phyloP scores from a whole-genome alignment of 2,329 filamentous ascomycete species.

The Fusarium sambucinum region DNA sequence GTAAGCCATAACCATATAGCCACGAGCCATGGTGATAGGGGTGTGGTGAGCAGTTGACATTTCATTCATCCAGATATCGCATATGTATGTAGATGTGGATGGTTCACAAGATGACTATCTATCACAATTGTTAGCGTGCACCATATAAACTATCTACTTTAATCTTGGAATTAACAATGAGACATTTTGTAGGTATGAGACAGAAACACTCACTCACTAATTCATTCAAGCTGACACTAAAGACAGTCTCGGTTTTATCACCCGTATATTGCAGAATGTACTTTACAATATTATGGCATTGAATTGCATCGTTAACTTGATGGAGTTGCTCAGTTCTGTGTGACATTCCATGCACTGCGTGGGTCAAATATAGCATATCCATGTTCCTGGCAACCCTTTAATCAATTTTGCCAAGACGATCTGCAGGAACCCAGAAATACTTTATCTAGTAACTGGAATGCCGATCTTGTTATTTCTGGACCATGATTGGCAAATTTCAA shows the following conservation, averaged over 20 bases:
- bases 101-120: constrained; percentile 11
- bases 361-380: constrained; percentile 3
- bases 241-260: constrained; percentile 30
- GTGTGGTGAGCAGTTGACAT: constrained; percentile 15
- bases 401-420: constrained; percentile 35
- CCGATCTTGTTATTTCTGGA: constrained; percentile 12
- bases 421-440: constrained; percentile 36
- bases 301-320: neutral
- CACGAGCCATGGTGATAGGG: constrained; percentile 1
- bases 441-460: constrained; percentile 8
- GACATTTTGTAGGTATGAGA: constrained; percentile 16
- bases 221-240: constrained; percentile 8
- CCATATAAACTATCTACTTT: constrained; percentile 8
- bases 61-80: neutral
- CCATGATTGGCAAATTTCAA: constrained; percentile 10
- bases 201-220: neutral
- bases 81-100: constrained; percentile 2
- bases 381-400: constrained; percentile 10
- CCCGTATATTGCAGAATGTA: constrained; percentile 11
- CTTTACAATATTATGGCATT: constrained; percentile 2
- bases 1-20: neutral
- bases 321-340: constrained; percentile 18
- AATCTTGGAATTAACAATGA: neutral
- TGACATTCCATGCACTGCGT: constrained; percentile 9
- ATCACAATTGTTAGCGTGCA: constrained; percentile 3